A percentile compares a stretch with the other conserved stretches of the same genome.
Evolutionary conservation across 768 basidiomycete species (phyloP).

Genomic region (Collybiopsis confluens): DNA sequence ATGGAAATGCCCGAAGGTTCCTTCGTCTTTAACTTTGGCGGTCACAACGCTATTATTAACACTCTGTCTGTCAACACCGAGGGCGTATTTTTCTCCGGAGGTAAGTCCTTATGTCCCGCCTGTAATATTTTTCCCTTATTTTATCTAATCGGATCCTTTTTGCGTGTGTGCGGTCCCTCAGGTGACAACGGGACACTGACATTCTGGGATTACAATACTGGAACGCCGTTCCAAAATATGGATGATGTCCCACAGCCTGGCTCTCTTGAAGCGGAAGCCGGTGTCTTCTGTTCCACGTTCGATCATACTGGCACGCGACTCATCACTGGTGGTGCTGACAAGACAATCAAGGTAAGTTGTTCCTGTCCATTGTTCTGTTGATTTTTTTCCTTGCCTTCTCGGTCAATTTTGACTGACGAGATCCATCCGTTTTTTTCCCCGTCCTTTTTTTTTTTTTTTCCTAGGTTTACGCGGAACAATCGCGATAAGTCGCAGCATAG

Average conservation of each 20-base stretch:
- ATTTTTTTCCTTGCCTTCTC: neutral
- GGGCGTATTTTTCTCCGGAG: constrained; percentile 96
- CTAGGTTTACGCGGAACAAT: constrained; percentile 70
- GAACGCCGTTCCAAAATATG: constrained; percentile 90
- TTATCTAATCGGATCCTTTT: neutral
- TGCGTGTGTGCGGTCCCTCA: constrained; percentile 32
- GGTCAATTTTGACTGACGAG: neutral
- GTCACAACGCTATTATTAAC: constrained; percentile 98
- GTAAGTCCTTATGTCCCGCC: too few relatives aligned
- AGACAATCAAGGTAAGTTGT: constrained; percentile 86
- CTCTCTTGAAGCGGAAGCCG: constrained; percentile 96
- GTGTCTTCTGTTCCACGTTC: constrained; percentile 95
- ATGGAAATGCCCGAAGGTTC: constrained; percentile 98
- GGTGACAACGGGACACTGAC: constrained; percentile 90
- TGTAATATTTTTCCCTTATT: neutral
- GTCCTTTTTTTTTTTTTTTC: neutral
- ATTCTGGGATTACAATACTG: constrained; percentile 94
- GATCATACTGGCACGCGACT: constrained; percentile 92
- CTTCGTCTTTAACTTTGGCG: constrained; percentile 95
- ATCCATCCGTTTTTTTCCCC: neutral
- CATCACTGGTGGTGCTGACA: constrained; percentile 96
- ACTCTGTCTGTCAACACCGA: constrained; percentile 91
- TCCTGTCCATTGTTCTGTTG: neutral
- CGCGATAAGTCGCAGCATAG: constrained; percentile 32
- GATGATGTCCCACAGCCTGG: constrained; percentile 96